phyloP scores from a whole-genome alignment of 1,284 basidiomycete genomes.

The Hypsizygus ulmarius region DNA sequence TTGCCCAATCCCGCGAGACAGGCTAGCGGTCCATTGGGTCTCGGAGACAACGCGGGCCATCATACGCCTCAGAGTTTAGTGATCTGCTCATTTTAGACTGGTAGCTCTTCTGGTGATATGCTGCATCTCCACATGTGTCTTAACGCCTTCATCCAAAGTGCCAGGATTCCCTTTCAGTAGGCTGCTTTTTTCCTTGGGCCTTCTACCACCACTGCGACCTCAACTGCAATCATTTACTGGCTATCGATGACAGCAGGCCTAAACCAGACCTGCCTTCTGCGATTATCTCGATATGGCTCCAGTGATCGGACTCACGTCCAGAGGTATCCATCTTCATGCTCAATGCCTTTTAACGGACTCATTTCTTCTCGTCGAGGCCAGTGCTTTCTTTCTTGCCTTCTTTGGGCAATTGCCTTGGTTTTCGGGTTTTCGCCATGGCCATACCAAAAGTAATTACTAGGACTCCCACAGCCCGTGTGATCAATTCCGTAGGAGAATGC shows the following conservation, averaged over 20 bases:
- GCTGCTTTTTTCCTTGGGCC: conserved; percentile 1
- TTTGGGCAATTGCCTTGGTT: conserved; percentile 7
- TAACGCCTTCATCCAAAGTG: conserved; percentile 1
- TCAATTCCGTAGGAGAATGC: background rate
- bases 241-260: background rate
- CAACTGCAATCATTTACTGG: background rate
- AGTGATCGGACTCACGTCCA: background rate
- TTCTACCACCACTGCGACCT: background rate
- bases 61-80: conserved; percentile 2
- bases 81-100: background rate
- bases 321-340: background rate
- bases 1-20: no score
- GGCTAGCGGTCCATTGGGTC: no score
- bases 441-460: conserved; percentile 9
- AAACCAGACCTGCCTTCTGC: background rate
- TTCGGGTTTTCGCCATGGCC: conserved; percentile 4
- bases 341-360: background rate
- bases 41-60: background rate
- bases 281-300: conserved; percentile 3
- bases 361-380: background rate
- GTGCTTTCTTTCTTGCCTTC: background rate
- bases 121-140: background rate
- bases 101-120: conserved; percentile 2
- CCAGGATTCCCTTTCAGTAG: background rate
- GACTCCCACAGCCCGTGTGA: conserved; percentile 6